Base-by-base conservation (phyloP, 169 alveolate species). In the Eimeria brunetti region DNA sequence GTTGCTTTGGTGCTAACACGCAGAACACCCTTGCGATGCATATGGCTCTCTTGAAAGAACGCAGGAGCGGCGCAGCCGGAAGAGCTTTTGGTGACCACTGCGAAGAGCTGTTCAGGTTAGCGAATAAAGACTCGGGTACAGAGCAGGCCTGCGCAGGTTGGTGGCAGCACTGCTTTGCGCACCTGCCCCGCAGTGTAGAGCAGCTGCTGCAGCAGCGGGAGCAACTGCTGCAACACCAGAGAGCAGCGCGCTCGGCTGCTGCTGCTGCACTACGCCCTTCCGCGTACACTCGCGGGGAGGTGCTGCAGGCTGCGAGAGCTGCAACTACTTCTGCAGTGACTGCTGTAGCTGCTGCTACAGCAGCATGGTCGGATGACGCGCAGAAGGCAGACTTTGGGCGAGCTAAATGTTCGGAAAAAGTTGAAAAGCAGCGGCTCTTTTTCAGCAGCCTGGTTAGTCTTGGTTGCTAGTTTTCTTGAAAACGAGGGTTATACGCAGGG, bases 111-210 rank as follows among this genome's bases (percentile, higher is more conserved):
- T 14, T 62, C 49, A 24, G 51, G 44, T 11, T 27, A 3, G n/a
- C 92, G 30, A 86, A 62, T 33, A 41, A 49, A 86, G 81, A 24
- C 20, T 46, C 33, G 24, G 62, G 36, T 49, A 58, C 81, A 60
- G 67, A 81, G 27, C 51, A 86, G 58, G 33, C 62, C 92, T 30
- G 49, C 20, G 62, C 92, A 16, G 44, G 4, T 7, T 86, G 92
- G 92, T 86, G 92, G 92, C 92, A 86, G 81, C 92, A 86, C 92
- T 60, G 92, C 46, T 86, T 86, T 44, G 81, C 92, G 27, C 16
- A 64, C 51, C 92, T 86, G 81, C 92, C 92, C 30, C 24, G 81
- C 75, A 62, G 92, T 14, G 92, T 62, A 6, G 92, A 86, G 83
- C 83, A 86, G 64, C 44, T 86, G 83, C 56, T 86, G 81, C 58